These are phyloP conservation scores for Rhexocercosporidium sp. DNA, from an alignment of 2,329 filamentous ascomycete species.

Conservation along the genomic window DNA sequence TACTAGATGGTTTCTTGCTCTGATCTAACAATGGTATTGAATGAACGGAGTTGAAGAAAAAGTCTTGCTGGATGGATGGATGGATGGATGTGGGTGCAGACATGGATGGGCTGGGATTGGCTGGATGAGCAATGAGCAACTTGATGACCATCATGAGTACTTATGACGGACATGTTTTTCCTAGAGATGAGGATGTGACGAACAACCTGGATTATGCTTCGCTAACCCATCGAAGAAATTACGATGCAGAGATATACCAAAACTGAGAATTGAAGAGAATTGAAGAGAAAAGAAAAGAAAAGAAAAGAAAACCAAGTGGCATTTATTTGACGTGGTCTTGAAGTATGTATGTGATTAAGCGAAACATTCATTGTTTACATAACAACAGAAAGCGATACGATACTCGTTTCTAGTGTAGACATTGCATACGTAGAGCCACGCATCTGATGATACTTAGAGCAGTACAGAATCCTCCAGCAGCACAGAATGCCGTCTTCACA, in stretches of 20 bases:
- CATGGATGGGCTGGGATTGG: not conserved
- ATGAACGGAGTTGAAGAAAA: slow-evolving; percentile 24
- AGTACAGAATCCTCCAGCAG: too few species aligned
- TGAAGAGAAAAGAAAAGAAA: too few species aligned
- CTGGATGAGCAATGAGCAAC: not conserved
- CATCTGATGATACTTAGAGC: too few species aligned
- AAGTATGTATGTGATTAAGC: not conserved
- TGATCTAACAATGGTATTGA: not conserved
- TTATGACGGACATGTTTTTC: not conserved
- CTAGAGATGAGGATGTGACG: not conserved
- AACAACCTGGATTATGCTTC: not conserved
- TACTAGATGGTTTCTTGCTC: slow-evolving; percentile 35
- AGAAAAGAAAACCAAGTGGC: not conserved
- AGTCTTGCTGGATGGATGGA: slow-evolving; percentile 17
- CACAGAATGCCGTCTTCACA: not conserved
- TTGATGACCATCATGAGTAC: slow-evolving; percentile 14
- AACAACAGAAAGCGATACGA: too few species aligned
- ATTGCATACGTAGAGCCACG: too few species aligned
- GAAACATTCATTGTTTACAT: not conserved
- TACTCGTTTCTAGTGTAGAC: too few species aligned
- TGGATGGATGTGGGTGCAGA: not conserved
- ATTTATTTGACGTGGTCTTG: not conserved
- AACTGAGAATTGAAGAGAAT: not conserved
- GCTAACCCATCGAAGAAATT: not conserved
- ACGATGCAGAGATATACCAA: slow-evolving; percentile 11